Conservation (phyloP, 2,329 filamentous ascomycete species). For the Metarhizium sp. region DNA sequence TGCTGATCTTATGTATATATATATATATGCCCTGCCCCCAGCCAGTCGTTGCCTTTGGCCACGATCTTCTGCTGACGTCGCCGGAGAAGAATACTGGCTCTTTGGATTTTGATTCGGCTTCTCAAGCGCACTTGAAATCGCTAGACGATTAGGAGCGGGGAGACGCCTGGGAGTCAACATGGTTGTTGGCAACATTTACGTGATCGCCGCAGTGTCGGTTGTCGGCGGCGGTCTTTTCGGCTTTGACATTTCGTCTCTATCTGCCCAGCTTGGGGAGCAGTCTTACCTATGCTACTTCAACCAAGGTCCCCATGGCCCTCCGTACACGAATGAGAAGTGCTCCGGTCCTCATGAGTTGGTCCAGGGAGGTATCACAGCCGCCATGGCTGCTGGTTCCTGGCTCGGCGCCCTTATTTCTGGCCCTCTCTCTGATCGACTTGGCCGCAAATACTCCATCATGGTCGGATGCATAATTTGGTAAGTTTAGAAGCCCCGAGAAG, state of each 20-base stretch:
- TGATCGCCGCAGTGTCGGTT: conserved; percentile 25
- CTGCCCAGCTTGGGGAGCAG: conserved; percentile 30
- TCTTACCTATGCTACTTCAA: conserved; percentile 30
- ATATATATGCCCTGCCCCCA: not conserved
- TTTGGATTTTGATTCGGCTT: not conserved
- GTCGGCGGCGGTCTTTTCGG: conserved; percentile 42
- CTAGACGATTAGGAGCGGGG: not conserved
- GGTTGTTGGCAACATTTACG: conserved; percentile 24
- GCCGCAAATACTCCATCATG: conserved; percentile 42
- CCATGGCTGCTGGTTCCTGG: conserved; percentile 42
- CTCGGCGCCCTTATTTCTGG: conserved; percentile 39
- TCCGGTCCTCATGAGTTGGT: conserved; percentile 28
- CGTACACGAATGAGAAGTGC: conserved; percentile 19
- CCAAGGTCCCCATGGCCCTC: conserved; percentile 22
- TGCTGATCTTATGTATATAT: not conserved
- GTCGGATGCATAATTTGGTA: conserved; percentile 41
- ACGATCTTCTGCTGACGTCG: not conserved
- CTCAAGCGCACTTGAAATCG: not conserved
- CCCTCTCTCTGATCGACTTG: conserved; percentile 37
- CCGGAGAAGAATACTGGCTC: not conserved
- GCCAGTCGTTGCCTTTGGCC: not conserved
- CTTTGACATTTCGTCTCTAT: conserved; percentile 58
- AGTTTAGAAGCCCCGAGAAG: conserved; percentile 11
- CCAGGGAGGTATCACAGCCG: conserved; percentile 43
- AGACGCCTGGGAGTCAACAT: conserved; percentile 11